Percentiles rank a stretch among this genome's conserved stretches.
These are phyloP conservation scores for Amphirosellinia nigrospora DNA, from an alignment of 495 filamentous ascomycete species.

Conservation along the genomic window DNA sequence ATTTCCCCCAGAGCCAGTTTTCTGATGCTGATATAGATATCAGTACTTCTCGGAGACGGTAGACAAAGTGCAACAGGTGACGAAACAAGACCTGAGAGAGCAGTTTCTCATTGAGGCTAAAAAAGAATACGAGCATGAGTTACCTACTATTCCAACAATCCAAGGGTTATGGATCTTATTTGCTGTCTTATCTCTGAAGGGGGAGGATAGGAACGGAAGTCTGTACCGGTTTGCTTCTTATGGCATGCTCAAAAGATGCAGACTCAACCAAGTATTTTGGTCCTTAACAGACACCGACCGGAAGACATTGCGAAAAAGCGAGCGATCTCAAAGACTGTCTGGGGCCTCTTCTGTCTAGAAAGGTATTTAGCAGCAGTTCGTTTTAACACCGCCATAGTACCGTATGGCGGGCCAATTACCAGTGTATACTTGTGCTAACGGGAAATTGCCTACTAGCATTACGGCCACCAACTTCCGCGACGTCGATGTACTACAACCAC, in stretches of 20 bases:
- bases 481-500: not conserved
- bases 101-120: conserved; percentile 29
- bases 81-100: conserved; percentile 15
- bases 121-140: conserved; percentile 25
- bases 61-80: not conserved
- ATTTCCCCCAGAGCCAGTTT: too few species aligned
- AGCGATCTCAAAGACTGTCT: conserved; percentile 24
- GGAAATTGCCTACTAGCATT: not conserved
- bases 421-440: not conserved
- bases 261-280: conserved; percentile 8
- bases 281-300: conserved; percentile 14
- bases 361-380: conserved; percentile 14
- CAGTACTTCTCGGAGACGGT: conserved; percentile 27
- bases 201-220: conserved; percentile 25
- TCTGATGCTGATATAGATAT: not conserved
- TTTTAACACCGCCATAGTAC: not conserved
- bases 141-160: conserved; percentile 17
- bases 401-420: not conserved
- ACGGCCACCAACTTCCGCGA: conserved; percentile 10
- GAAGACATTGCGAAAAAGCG: conserved; percentile 15
- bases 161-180: conserved; percentile 29
- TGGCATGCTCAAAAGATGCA: conserved; percentile 30
- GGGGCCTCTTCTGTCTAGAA: conserved; percentile 30
- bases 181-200: conserved; percentile 23
- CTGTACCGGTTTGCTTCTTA: conserved; percentile 32